A percentile compares a stretch with the other conserved stretches of the same genome.
phyloP scores from a whole-genome alignment of 805 yeast genomes.

The Metschnikowia shivogae region DNA sequence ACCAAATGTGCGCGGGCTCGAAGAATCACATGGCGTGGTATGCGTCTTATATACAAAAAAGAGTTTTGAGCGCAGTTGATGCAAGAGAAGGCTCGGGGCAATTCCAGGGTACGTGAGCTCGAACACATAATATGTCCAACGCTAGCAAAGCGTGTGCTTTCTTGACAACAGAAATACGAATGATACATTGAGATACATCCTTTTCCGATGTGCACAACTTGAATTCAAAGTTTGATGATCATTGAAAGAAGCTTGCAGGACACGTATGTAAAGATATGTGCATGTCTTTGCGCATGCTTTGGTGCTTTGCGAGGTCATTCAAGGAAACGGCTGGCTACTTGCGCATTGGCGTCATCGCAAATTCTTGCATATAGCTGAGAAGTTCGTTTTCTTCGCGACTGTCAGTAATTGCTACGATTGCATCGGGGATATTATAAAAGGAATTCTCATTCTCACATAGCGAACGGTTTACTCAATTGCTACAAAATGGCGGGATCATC shows the following conservation, averaged over 20 bases:
- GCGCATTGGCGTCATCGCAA: slow-evolving; percentile 1
- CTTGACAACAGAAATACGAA: too few species aligned
- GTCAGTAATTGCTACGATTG: slow-evolving; percentile 1
- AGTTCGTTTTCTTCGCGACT: not conserved
- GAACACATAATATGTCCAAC: too few species aligned
- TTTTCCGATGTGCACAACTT: too few species aligned
- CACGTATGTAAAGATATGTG: not conserved
- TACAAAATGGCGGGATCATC: slow-evolving; percentile 1
- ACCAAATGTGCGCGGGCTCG: not conserved
- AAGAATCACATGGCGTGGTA: not conserved
- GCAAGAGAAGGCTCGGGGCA: not conserved
- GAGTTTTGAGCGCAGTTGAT: not conserved
- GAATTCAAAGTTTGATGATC: not conserved
- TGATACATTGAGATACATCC: too few species aligned
- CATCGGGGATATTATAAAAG: not conserved
- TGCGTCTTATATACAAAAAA: not conserved
- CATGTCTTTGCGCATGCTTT: not conserved
- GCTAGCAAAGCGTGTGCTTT: too few species aligned
- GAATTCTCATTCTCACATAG: not conserved
- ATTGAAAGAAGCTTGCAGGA: not conserved
- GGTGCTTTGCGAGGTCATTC: slow-evolving; percentile 4
- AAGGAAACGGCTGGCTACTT: slow-evolving; percentile 2
- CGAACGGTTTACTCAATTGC: not conserved
- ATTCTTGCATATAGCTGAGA: not conserved
- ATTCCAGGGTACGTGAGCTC: too few species aligned